Percentiles rank a stretch among this genome's conserved stretches.
Evolutionary conservation across 2,329 filamentous ascomycete genomes (phyloP).

Genomic region (Penicillium sp.): DNA sequence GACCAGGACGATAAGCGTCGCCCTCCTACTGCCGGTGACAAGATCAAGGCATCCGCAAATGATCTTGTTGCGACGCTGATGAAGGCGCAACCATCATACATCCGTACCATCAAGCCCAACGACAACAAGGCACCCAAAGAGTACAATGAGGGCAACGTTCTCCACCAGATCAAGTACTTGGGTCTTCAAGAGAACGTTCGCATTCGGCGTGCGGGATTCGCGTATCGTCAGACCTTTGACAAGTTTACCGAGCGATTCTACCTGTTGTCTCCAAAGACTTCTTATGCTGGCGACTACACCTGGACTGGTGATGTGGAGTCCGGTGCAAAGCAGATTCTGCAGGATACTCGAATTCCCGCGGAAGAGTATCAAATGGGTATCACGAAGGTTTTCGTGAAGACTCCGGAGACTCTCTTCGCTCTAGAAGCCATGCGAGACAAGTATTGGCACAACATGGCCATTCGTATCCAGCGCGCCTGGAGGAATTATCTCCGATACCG

Average conservation of each 20-base stretch:
- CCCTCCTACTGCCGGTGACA: slow-evolving; percentile 91
- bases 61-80: slow-evolving; percentile 91
- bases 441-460: slow-evolving; percentile 99
- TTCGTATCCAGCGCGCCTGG: slow-evolving; percentile 95
- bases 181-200: slow-evolving; percentile 99
- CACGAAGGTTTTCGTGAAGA: slow-evolving; percentile 97
- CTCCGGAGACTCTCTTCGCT: slow-evolving; percentile 92
- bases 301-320: slow-evolving; percentile 87
- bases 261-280: slow-evolving; percentile 86
- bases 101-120: slow-evolving; percentile 98
- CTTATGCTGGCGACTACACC: slow-evolving; percentile 94
- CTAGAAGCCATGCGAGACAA: slow-evolving; percentile 95
- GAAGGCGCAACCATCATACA: slow-evolving; percentile 96
- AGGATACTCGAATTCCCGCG: slow-evolving; percentile 89
- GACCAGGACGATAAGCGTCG: slow-evolving; percentile 94
- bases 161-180: slow-evolving; percentile 98
- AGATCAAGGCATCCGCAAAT: slow-evolving; percentile 92
- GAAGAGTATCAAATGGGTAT: slow-evolving; percentile 98
- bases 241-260: slow-evolving; percentile 99
- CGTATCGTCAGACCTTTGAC: slow-evolving; percentile 93
- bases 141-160: slow-evolving; percentile 85
- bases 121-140: slow-evolving; percentile 96
- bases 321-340: slow-evolving; percentile 86
- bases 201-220: slow-evolving; percentile 92
- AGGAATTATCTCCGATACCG: slow-evolving; percentile 91